Evolutionary conservation across 768 basidiomycete species (phyloP).

Genomic region (Termitomyces sp.): DNA sequence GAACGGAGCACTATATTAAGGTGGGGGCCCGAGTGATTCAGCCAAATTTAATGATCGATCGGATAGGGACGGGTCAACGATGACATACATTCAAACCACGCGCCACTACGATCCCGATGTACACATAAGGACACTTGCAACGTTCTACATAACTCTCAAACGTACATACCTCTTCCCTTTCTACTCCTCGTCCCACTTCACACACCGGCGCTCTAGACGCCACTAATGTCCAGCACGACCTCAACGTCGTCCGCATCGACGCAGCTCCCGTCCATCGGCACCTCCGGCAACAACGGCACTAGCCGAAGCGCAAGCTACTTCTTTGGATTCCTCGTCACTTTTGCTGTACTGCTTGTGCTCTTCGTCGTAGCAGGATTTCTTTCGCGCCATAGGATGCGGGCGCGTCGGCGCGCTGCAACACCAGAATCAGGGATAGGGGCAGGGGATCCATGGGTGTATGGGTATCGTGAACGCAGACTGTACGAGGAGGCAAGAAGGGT

Average conservation of each 20-base stretch:
- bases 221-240: neutral
- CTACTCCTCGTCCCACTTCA: neutral
- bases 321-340: conserved; percentile 48
- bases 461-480: conserved; percentile 2
- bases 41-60: neutral
- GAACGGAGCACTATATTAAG: neutral
- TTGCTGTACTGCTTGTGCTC: conserved; percentile 42
- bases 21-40: neutral
- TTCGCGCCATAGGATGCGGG: conserved; percentile 34
- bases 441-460: conserved; percentile 17
- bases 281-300: neutral
- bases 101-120: conserved; percentile 3
- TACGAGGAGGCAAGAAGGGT: neutral
- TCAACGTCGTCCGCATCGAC: neutral
- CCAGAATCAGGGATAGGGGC: conserved; percentile 4
- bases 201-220: neutral
- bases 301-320: conserved; percentile 39
- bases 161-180: neutral
- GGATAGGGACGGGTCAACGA: neutral
- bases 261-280: conserved; percentile 1
- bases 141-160: neutral
- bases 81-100: conserved; percentile 4
- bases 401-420: conserved; percentile 19
- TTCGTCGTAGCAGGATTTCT: conserved; percentile 48
- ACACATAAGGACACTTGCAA: neutral